Percentiles rank a stretch among this genome's conserved stretches.
Conservation (phyloP, 2,329 filamentous ascomycete species). For the Hypoxylon sp. region DNA sequence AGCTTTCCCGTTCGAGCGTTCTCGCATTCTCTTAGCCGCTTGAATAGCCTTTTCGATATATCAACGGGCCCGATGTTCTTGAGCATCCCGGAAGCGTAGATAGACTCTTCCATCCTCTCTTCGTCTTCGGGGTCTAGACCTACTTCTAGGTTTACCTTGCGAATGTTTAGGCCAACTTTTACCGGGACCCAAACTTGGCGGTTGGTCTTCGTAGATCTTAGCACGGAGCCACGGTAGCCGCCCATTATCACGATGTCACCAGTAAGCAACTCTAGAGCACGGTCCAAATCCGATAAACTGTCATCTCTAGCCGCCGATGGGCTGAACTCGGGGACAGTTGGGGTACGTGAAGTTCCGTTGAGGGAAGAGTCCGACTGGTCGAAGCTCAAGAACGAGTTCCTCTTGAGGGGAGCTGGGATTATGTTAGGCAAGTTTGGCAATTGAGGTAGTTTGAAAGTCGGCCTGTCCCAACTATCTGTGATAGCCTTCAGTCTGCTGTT, state of each 20-base stretch:
- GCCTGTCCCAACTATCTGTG: conserved; percentile 82
- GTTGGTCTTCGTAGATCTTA: conserved; percentile 82
- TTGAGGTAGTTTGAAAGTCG: conserved; percentile 76
- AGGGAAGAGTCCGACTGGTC: conserved; percentile 37
- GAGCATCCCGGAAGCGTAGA: conserved; percentile 88
- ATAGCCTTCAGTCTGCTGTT: conserved; percentile 92
- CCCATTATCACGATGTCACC: conserved; percentile 90
- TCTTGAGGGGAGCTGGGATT: conserved; percentile 47
- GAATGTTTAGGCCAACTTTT: conserved; percentile 89
- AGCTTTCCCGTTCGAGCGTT: conserved; percentile 76
- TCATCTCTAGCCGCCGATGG: conserved; percentile 38
- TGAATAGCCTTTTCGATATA: conserved; percentile 83
- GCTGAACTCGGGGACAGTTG: conserved; percentile 24
- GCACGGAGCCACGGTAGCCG: conserved; percentile 88
- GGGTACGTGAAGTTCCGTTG: conserved; percentile 24
- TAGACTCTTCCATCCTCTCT: conserved; percentile 80
- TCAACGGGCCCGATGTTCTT: conserved; percentile 91
- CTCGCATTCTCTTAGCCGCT: conserved; percentile 75
- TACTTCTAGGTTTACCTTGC: conserved; percentile 90
- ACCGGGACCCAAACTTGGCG: conserved; percentile 94
- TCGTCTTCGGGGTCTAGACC: conserved; percentile 84
- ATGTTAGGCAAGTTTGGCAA: conserved; percentile 68
- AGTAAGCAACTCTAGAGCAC: conserved; percentile 70
- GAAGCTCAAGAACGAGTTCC: conserved; percentile 34
- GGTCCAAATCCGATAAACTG: conserved; percentile 55